Evolutionary conservation across 305 asterid species (phyloP).

Genomic region (Solanum hybrid): DNA sequence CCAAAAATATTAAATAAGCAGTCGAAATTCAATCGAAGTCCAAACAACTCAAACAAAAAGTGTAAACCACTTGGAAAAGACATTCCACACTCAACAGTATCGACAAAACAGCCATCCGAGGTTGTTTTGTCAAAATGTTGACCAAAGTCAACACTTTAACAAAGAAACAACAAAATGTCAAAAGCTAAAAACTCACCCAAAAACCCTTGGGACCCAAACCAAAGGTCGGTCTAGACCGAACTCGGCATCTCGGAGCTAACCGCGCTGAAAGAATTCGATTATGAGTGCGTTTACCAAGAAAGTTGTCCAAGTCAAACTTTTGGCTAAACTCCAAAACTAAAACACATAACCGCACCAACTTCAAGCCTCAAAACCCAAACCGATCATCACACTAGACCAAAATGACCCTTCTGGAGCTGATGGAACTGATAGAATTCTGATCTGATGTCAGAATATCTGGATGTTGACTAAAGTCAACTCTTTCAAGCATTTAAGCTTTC

Average conservation of each 20-base stretch:
- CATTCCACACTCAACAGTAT: neutral
- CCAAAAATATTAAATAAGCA: too few species aligned
- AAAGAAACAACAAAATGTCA: neutral
- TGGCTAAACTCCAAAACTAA: neutral
- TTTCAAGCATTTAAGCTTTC: neutral
- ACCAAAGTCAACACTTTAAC: neutral
- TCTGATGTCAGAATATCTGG: neutral
- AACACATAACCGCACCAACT: neutral
- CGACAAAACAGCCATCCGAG: neutral
- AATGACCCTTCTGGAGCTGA: neutral
- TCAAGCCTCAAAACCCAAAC: neutral
- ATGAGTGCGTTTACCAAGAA: neutral
- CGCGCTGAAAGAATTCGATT: neutral
- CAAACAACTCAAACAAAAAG: neutral
- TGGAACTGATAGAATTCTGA: neutral
- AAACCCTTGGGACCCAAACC: neutral
- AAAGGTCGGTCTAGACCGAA: neutral
- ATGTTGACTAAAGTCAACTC: neutral
- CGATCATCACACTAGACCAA: neutral
- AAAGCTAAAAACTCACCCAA: neutral
- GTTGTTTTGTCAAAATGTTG: neutral
- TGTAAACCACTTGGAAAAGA: neutral
- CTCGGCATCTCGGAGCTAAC: neutral
- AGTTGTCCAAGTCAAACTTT: neutral
- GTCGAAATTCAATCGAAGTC: neutral